phyloP scores from a whole-genome alignment of 306 rosid species.

The Amphicarpaea edgeworthii region DNA sequence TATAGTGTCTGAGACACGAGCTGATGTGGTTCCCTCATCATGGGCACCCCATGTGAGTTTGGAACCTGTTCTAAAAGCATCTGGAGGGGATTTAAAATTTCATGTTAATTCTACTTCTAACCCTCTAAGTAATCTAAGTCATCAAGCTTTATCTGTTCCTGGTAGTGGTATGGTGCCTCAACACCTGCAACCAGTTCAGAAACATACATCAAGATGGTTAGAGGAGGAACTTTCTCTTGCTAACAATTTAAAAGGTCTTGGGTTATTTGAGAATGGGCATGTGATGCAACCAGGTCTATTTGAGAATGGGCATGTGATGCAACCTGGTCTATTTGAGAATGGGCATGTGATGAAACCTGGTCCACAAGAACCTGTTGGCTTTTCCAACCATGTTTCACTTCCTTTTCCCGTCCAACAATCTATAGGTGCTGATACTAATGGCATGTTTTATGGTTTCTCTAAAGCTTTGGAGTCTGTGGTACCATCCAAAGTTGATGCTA shows the following conservation, averaged over 20 bases:
- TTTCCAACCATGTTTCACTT: constrained; percentile 49
- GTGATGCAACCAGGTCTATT: constrained; percentile 51
- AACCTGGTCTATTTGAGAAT: constrained; percentile 69
- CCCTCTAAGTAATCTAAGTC: constrained; percentile 48
- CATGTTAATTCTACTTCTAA: constrained; percentile 48
- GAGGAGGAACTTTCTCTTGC: constrained; percentile 65
- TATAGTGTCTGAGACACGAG: constrained; percentile 66
- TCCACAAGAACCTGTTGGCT: constrained; percentile 51
- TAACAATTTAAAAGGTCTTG: constrained; percentile 61
- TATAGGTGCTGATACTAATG: constrained; percentile 49
- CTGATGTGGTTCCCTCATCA: constrained; percentile 56
- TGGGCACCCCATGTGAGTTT: constrained; percentile 56
- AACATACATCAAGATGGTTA: constrained; percentile 60
- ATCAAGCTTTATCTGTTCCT: constrained; percentile 56
- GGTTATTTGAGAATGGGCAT: constrained; percentile 74
- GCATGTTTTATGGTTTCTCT: constrained; percentile 48
- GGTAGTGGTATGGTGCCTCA: constrained; percentile 54
- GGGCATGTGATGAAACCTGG: constrained; percentile 62
- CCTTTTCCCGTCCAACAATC: constrained; percentile 67
- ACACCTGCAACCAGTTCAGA: constrained; percentile 57
- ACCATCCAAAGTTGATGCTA: constrained; percentile 55
- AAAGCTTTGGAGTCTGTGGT: constrained; percentile 56
- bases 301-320: constrained; percentile 62
- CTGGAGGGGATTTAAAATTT: constrained; percentile 59
- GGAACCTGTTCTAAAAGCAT: constrained; percentile 55